These are phyloP conservation scores for Apophysomyces sp. DNA, from an alignment of 371 early-diverging fungal genomes.

Conservation along the genomic window DNA sequence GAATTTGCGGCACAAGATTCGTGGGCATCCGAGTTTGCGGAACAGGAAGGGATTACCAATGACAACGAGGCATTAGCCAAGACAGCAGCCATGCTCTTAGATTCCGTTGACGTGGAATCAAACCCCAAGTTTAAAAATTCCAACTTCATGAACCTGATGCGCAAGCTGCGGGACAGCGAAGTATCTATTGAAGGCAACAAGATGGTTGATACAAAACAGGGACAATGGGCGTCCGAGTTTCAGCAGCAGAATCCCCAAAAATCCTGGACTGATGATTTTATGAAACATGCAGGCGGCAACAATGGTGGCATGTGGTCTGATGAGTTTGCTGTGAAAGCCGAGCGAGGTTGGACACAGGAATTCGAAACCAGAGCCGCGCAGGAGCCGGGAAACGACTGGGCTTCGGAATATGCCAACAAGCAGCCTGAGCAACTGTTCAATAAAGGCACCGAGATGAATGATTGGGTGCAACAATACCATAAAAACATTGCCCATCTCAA, in stretches of 20 bases:
- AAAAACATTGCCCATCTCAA: constrained; percentile 69
- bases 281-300: constrained; percentile 26
- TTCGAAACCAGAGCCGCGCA: constrained; percentile 20
- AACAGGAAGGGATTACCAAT: constrained; percentile 15
- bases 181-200: constrained; percentile 84
- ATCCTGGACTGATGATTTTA: constrained; percentile 53
- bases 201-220: constrained; percentile 51
- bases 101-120: constrained; percentile 67
- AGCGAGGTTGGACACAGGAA: constrained; percentile 67
- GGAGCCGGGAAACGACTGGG: constrained; percentile 51
- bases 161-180: constrained; percentile 84
- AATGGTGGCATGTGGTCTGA: constrained; percentile 52
- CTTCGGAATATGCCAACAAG: constrained; percentile 52
- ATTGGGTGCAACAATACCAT: constrained; percentile 75
- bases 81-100: constrained; percentile 83
- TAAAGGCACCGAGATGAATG: constrained; percentile 42
- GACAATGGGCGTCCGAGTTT: constrained; percentile 45
- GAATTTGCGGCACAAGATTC: constrained; percentile 51
- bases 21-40: constrained; percentile 59
- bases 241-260: constrained; percentile 38
- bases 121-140: constrained; percentile 94
- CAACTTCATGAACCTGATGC: constrained; percentile 89
- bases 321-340: constrained; percentile 57
- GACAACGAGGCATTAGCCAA: constrained; percentile 72
- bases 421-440: constrained; percentile 43